These are phyloP conservation scores for Dactylorhiza incarnata DNA, from an alignment of 106 monocot species.

Conservation along the genomic window DNA sequence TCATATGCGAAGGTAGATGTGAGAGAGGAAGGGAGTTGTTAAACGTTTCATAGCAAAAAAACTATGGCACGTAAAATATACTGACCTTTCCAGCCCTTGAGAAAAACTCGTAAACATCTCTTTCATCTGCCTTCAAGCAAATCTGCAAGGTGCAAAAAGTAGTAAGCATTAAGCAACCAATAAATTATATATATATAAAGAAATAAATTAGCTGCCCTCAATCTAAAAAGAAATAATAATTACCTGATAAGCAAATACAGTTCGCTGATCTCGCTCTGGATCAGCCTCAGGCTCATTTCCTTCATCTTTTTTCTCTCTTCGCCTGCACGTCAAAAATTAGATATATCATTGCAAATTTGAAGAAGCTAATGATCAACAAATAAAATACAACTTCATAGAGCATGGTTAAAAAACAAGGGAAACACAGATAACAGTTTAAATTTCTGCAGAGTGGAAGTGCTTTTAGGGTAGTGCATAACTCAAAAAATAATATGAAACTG, in stretches of 20 bases:
- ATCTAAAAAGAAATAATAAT: background rate
- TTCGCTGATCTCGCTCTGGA: conserved; percentile 93
- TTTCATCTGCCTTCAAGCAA: conserved; percentile 85
- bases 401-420: background rate
- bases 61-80: background rate
- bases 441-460: background rate
- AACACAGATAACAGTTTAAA: background rate
- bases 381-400: background rate
- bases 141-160: conserved; percentile 30
- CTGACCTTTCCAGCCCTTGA: conserved; percentile 94
- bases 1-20: background rate
- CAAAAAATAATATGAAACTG: background rate
- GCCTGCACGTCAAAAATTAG: conserved; percentile 29
- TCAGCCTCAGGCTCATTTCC: conserved; percentile 62
- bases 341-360: background rate
- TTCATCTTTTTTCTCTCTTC: conserved; percentile 67
- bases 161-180: background rate
- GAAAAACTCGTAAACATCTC: conserved; percentile 95
- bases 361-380: background rate
- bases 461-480: background rate
- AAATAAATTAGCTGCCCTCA: background rate
- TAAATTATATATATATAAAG: background rate
- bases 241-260: conserved; percentile 97
- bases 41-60: background rate
- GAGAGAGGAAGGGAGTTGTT: background rate